Base-by-base conservation (phyloP, 805 yeast species). In the Candida broadrunensis region DNA sequence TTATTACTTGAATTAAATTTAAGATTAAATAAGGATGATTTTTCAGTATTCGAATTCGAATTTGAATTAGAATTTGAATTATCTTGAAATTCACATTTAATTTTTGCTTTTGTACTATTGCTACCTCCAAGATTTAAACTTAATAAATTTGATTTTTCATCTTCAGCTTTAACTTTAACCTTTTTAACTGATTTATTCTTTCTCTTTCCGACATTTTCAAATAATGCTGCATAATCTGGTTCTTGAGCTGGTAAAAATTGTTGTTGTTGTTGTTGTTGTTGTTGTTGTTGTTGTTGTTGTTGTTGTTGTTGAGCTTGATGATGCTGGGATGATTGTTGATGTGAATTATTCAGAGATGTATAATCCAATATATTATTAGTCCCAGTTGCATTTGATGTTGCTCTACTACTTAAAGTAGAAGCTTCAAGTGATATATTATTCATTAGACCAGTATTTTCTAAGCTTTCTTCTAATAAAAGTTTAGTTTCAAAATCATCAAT, bases 221-320 rank as follows among this genome's bases (percentile, higher is more conserved):
- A 70, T 21, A 70, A 56, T 4, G 74, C 72, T 3, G 67, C 73
- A 47, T 70, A 70, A 47, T 70, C 69, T 2, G 74, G 74, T 39
- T 61, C 68, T 21, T 42, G 33, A 26, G 33, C 5, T 21, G 17
- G 23, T n/a, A 21, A 7, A 13, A 12, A 17, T 7, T 33, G 23
- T 17, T 20, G 30, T 25, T 29, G 44, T 9, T 32, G 25, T 32
- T 31, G 32, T 14, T 20, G 14, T 26, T 11, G 14, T 9, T 8
- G 12, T 26, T 26, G 29, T 7, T 7, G 6, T 21, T 21, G 25
- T 7, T 7, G n/a, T 24, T 17, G 30, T 37, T 37, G 33, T 29
- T 27, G 44, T 7, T 30, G 23, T 7, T 33, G 23, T 17, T 20
- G 30, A 20, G 23, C 41, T 9, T 32, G 25, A 23, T 31, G 32